These are phyloP conservation scores for Coffea canephora DNA, from an alignment of 257 asterid species.

Conservation along the genomic window DNA sequence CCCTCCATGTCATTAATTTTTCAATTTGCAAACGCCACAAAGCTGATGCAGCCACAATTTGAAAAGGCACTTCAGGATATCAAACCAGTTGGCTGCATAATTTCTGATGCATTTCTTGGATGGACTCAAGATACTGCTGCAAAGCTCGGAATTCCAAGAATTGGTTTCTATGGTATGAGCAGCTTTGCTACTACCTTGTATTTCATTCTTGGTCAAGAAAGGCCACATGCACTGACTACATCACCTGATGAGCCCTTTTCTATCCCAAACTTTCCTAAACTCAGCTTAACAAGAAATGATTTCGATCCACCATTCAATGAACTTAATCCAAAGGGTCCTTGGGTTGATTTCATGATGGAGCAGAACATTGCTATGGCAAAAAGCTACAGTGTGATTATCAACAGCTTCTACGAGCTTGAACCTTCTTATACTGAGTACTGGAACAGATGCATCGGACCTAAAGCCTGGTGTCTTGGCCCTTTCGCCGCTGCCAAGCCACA, in stretches of 20 bases:
- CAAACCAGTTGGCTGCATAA: constrained; percentile 40
- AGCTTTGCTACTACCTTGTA: constrained; percentile 45
- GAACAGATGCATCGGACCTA: constrained; percentile 49
- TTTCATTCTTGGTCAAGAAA: constrained; percentile 27
- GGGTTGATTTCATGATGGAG: constrained; percentile 47
- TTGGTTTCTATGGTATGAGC: constrained; percentile 55
- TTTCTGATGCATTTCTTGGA: constrained; percentile 61
- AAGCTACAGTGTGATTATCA: constrained; percentile 55
- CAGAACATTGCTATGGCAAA: constrained; percentile 26
- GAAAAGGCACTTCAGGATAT: constrained; percentile 40
- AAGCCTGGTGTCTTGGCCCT: constrained; percentile 61
- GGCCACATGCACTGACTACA: constrained; percentile 36
- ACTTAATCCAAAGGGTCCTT: constrained; percentile 49
- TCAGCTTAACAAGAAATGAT: constrained; percentile 52
- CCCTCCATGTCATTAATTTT: constrained; percentile 38
- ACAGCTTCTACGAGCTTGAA: constrained; percentile 55
- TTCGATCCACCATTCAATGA: constrained; percentile 50
- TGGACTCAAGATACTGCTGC: constrained; percentile 58
- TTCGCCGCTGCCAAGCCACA: constrained; percentile 37
- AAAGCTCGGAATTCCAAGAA: constrained; percentile 43
- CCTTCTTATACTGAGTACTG: constrained; percentile 40
- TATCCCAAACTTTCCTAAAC: constrained; percentile 38
- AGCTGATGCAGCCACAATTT: constrained; percentile 52
- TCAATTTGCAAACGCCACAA: constrained; percentile 39
- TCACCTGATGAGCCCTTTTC: constrained; percentile 42